These are phyloP conservation scores for Acacia pycnantha DNA, from an alignment of 331 rosid genomes.

Conservation along the genomic window DNA sequence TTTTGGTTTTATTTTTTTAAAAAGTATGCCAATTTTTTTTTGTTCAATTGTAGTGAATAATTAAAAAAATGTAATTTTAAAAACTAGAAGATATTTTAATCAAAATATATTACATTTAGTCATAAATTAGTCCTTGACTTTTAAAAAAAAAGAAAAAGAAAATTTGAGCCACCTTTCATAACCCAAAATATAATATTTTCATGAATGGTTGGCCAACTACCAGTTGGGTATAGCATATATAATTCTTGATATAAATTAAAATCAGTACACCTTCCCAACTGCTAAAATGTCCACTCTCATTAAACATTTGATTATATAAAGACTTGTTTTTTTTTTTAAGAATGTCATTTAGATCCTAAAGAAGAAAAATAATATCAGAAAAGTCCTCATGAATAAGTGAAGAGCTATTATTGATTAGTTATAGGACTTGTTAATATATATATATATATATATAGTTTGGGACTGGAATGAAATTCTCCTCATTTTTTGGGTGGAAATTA, in stretches of 20 bases:
- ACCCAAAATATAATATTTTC: background rate
- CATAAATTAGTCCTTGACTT: background rate
- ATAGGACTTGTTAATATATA: no score
- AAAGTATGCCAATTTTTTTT: background rate
- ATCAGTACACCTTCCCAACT: background rate
- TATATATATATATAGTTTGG: fast-evolving
- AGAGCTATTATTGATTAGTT: no score
- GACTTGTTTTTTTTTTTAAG: no score
- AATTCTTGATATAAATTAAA: no score
- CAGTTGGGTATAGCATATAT: background rate
- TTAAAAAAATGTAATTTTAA: no score
- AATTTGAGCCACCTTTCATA: background rate
- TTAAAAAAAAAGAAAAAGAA: background rate
- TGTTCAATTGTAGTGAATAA: no score
- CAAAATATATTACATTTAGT: background rate
- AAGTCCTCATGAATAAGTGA: no score
- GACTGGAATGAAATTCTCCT: no score
- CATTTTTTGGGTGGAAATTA: no score
- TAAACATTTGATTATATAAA: no score
- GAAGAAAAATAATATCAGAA: no score
- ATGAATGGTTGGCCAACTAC: background rate
- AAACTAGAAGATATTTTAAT: background rate
- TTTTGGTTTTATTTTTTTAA: background rate
- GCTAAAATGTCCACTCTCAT: background rate
- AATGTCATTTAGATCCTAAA: no score